A percentile compares a stretch with the other conserved stretches of the same genome.
Conservation (phyloP, 345 rosid species). For the Dipteronia dyeriana region DNA sequence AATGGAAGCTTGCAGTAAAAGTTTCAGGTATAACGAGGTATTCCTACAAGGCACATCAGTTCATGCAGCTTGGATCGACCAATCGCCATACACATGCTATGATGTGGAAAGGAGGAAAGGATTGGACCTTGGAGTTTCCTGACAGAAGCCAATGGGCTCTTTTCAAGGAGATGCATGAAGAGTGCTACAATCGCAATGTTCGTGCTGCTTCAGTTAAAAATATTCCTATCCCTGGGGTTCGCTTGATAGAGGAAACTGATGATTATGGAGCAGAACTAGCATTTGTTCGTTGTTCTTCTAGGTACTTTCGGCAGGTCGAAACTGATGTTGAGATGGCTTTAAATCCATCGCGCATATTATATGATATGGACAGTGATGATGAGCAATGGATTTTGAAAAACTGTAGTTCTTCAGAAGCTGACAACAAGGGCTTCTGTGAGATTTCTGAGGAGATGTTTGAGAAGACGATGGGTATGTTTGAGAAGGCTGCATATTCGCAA, state of each 20-base stretch:
- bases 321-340: conserved; percentile 95
- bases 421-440: conserved; percentile 34
- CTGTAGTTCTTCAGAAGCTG: conserved; percentile 43
- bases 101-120: conserved; percentile 99
- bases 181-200: conserved; percentile 78
- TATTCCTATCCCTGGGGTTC: conserved; percentile 96
- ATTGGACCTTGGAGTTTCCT: conserved; percentile 89
- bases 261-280: conserved; percentile 48
- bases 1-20: conserved; percentile 93
- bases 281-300: conserved; percentile 51
- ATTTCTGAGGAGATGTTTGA: conserved; percentile 69
- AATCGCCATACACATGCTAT: conserved; percentile 94
- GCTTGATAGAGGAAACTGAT: conserved; percentile 64
- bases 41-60: conserved; percentile 90
- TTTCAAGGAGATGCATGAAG: conserved; percentile 98
- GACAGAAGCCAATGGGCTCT: conserved; percentile 91
- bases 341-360: conserved; percentile 68
- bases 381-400: conserved; percentile 64
- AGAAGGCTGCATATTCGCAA: conserved; percentile 81
- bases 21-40: conserved; percentile 61
- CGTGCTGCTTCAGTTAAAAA: conserved; percentile 84
- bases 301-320: conserved; percentile 75
- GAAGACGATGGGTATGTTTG: conserved; percentile 79
- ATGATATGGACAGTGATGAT: conserved; percentile 98
- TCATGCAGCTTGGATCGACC: conserved; percentile 92